Evolutionary conservation across 768 basidiomycete species (phyloP), one percentile per base, ranked within the genome.

Genomic region (Agrocybe pediades): DNA sequence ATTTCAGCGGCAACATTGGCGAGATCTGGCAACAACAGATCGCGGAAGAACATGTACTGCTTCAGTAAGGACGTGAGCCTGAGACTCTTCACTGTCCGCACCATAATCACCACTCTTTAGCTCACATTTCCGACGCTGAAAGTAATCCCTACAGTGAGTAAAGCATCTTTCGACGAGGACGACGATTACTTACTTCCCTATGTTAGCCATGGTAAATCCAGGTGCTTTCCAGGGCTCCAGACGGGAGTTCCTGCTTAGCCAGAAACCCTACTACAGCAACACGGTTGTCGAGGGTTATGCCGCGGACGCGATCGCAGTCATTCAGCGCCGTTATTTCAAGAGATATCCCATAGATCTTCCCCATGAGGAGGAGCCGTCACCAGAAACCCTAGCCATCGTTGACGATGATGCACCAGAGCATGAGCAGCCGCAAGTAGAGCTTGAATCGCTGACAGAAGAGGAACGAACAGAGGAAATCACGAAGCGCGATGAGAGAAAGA

Each of bases 301-400:
- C 6, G 40, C 39, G 2, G 49, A 51, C 25, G 16, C 49, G 13
- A 25, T 51, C 24, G 49, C 49, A 8, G 27, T 41, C n/a, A 51
- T 51, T n/a, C 49, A 51, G 27, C 11, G 27, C 16, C 49, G 39
- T 2, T 51, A 51, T 24, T 51, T 51, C 41, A 51, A 51, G 25
- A 20, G 49, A 16, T 51, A 41, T 16, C 49, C 49, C 3, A 26
- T 51, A 1, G 29, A 33, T 6, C 23, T 51, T 7, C 21, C 49
- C 1, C 49, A 51, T n/a, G 25, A 16, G 6, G 49, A 41, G 9
- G 39, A 41, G 23, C 49, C 49, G 3, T 2, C 11, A 8, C 1
- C 39, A n/a, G 49, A 51, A 24, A 19, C 5, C 4, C 40, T 51
- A 1, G 25, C 15, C 11, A 2, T 2, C 1, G 49, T 41, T 4